A percentile compares a stretch with the other conserved stretches of the same genome.
Conservation (phyloP, 352 stramenopile genomes). For the Globisporangium recalcitrans region DNA sequence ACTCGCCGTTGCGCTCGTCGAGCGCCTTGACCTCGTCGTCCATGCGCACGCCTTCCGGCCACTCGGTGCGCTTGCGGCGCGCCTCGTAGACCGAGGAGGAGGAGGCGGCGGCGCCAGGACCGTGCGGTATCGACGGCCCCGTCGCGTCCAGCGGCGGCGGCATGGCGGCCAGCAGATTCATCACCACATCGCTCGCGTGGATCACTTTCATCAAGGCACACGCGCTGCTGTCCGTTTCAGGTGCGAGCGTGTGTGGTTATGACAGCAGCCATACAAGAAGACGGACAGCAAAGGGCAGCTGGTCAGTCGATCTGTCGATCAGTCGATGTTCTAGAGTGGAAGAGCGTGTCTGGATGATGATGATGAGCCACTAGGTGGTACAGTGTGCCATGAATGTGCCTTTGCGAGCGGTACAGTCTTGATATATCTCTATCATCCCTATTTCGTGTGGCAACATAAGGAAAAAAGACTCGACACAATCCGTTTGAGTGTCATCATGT, state of each 20-base stretch:
- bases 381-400: not conserved
- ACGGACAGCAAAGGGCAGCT: not conserved
- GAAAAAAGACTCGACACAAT: too few species aligned
- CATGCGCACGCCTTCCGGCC: conserved; percentile 43
- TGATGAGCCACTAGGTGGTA: not conserved
- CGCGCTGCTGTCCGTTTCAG: conserved; percentile 16
- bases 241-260: conserved; percentile 17
- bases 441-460: too few species aligned
- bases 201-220: conserved; percentile 20
- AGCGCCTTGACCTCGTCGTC: conserved; percentile 49
- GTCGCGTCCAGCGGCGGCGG: conserved; percentile 9
- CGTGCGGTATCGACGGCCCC: not conserved
- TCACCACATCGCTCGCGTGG: conserved; percentile 18
- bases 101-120: not conserved
- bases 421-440: too few species aligned
- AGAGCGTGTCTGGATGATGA: not conserved
- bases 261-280: not conserved
- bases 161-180: conserved; percentile 18
- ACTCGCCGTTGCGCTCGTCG: conserved; percentile 55
- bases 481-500: too few species aligned
- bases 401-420: too few species aligned
- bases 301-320: too few species aligned
- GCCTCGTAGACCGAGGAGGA: conserved; percentile 30
- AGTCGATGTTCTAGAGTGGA: too few species aligned
- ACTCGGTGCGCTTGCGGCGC: conserved; percentile 42